Conservation (phyloP, 176 grass and related monocot species). For the Miscanthus lutarioriparius region DNA sequence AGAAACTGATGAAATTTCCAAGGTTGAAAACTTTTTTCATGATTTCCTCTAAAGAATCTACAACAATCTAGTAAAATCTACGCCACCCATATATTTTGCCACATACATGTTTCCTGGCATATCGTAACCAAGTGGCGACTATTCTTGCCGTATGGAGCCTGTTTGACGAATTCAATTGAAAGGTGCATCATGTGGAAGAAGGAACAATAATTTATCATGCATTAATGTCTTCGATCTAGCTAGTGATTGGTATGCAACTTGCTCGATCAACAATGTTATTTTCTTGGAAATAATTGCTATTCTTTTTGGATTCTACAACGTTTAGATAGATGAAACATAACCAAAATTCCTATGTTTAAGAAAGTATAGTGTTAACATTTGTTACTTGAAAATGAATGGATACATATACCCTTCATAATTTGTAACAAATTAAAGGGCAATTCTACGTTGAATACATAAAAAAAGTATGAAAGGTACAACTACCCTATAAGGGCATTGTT, state of each 20-base stretch:
- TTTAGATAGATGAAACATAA: background rate
- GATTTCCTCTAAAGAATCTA: slow-evolving; percentile 15
- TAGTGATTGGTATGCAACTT: slow-evolving; percentile 42
- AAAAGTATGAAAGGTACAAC: background rate
- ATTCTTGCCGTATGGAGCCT: slow-evolving; percentile 58
- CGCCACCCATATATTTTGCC: slow-evolving; percentile 37
- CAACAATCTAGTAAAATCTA: slow-evolving; percentile 13
- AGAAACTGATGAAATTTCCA: background rate
- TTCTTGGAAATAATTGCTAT: background rate
- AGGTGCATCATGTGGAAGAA: slow-evolving; percentile 62
- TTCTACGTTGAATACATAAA: background rate
- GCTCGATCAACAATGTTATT: slow-evolving; percentile 1
- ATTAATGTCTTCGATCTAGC: slow-evolving; percentile 70
- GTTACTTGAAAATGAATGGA: background rate
- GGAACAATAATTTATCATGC: slow-evolving; percentile 48
- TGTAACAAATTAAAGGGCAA: background rate
- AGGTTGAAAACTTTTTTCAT: background rate
- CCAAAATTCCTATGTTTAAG: background rate
- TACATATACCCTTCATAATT: background rate
- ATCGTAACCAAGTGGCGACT: slow-evolving; percentile 50
- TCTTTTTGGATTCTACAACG: background rate
- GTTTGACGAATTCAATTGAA: slow-evolving; percentile 69
- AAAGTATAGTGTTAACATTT: background rate
- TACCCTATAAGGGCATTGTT: background rate
- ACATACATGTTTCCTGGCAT: slow-evolving; percentile 3